Percentiles rank a stretch among this genome's conserved stretches.
Evolutionary conservation across 2,329 filamentous ascomycete species (phyloP).

Genomic region (Pyricularia sp.): DNA sequence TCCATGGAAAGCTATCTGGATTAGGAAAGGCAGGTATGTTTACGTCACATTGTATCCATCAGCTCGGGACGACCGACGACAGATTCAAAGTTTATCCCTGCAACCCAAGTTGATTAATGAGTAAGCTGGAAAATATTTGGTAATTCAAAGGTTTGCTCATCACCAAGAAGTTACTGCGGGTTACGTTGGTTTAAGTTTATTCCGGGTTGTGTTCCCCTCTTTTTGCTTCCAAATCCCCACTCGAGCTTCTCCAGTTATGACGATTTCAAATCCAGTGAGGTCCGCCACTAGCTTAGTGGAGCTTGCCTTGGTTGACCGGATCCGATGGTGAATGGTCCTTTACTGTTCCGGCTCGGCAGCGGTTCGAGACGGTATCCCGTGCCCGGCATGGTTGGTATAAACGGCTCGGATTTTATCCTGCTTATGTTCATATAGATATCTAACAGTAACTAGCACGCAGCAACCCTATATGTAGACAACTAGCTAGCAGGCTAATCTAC

Average conservation of each 20-base stretch:
- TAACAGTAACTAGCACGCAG: too few relatives aligned
- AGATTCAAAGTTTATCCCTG: neutral
- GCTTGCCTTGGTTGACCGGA: neutral
- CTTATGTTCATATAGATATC: neutral
- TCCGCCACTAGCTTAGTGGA: neutral
- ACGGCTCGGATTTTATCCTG: neutral
- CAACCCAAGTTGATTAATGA: neutral
- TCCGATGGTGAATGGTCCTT: neutral
- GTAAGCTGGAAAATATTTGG: neutral
- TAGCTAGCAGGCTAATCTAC: too few relatives aligned
- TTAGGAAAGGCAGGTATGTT: neutral
- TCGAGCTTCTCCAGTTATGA: neutral
- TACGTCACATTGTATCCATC: neutral
- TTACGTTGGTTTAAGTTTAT: neutral
- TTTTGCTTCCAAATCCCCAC: neutral
- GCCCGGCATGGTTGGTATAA: neutral
- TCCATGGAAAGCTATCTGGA: neutral
- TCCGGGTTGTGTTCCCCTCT: neutral
- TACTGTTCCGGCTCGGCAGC: neutral
- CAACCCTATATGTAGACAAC: too few relatives aligned
- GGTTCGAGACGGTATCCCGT: neutral
- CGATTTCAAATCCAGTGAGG: neutral
- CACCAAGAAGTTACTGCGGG: neutral
- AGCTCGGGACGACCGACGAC: neutral
- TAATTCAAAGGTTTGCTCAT: neutral